Base-by-base conservation (phyloP, 192 early-diverging fungal species). In the Podila epigama region DNA sequence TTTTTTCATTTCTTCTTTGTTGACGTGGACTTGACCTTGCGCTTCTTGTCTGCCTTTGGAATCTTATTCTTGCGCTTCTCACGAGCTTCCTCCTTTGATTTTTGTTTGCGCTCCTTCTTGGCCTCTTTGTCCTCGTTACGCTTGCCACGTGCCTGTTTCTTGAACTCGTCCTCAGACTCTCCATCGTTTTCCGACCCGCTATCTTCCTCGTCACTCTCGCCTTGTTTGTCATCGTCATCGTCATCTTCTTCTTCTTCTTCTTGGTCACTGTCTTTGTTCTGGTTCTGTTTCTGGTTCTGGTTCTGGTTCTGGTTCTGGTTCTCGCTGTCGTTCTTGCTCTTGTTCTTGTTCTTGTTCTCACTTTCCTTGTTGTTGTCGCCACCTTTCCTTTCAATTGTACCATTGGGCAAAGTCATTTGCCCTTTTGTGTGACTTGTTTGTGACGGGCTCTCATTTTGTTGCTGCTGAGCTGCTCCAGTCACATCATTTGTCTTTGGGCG, bases 21-120 rank as follows among this genome's bases (percentile, higher is more conserved):
- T 20, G 86, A 83, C 18, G 87, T 87, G 11, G 82, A 71, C 53
- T 95, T 94, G 68, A 95, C 87, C 73, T 93, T 95, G 61, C 94
- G 87, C 80, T 97, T 99, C 81, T 99, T 99, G 77, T 96, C 94
- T 16, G 93, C 88, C 82, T 99, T 99, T 27, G 97, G 96, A 16
- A 96, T 89, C 84, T 99, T 99, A 70, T 84, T 87, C 72, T 98
- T 96, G 72, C 97, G 85, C 73, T 93, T 92, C 68, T 97, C 95
- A 40, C 95, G 90, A 41, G 91, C 92, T 57, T 90, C 93, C 51
- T 99, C 97, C 79, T 96, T 99, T 25, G 86, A 86, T 10, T 88
- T 88, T 52, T 89, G 84, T 72, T 99, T 97, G 50, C 93, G 91
- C 63, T 92, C 93, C 80, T 92, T 94, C 82, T 97, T 97, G 2